A percentile compares a stretch with the other conserved stretches of the same genome.
Evolutionary conservation across 108 stramenopile species (phyloP).

Genomic region (Skeletonema menzelii): DNA sequence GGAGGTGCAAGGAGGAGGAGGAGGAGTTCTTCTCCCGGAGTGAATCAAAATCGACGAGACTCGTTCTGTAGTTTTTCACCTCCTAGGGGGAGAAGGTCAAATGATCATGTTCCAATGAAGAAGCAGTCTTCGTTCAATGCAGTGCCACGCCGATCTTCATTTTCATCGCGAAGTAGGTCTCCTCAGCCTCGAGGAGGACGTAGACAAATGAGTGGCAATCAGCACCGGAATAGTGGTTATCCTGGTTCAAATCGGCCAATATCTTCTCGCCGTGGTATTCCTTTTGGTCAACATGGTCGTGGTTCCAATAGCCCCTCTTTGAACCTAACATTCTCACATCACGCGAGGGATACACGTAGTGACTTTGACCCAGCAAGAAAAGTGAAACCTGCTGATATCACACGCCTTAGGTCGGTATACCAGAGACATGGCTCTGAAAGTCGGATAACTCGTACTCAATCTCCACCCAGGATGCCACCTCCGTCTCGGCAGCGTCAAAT

Average conservation of each 20-base stretch:
- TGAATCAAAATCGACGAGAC: not conserved
- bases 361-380: not conserved
- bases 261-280: not conserved
- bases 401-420: not conserved
- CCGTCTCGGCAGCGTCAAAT: not conserved
- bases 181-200: not conserved
- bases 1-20: not conserved
- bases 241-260: not conserved
- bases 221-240: not conserved
- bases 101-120: not conserved
- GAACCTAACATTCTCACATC: not conserved
- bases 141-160: not conserved
- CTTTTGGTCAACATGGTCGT: not conserved
- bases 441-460: not conserved
- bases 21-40: not conserved
- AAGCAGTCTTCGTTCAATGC: not conserved
- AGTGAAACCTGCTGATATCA: not conserved
- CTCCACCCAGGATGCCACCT: not conserved
- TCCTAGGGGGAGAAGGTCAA: not conserved
- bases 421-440: not conserved
- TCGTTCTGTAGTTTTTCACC: not conserved
- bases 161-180: not conserved
- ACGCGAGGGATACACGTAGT: not conserved
- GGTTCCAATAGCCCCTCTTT: not conserved
- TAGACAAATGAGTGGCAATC: not conserved